phyloP scores from a whole-genome alignment of 2,329 filamentous ascomycete genomes.

The Cephalotrichum gorgonifer region DNA sequence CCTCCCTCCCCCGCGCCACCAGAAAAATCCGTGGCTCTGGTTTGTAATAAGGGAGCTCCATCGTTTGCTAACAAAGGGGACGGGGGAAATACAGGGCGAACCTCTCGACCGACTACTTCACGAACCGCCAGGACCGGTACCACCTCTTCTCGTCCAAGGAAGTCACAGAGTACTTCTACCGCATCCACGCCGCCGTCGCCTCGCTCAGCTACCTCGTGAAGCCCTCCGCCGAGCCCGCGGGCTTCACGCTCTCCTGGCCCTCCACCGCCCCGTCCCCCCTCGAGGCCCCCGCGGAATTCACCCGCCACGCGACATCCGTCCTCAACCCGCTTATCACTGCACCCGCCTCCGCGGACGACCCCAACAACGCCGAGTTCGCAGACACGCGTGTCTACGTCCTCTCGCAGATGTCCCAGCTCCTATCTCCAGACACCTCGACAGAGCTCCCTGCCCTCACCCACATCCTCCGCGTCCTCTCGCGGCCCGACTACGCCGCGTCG shows the following conservation, averaged over 20 bases:
- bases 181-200: constrained; percentile 66
- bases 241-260: constrained; percentile 64
- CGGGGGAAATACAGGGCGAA: constrained; percentile 74
- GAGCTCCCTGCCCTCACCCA: constrained; percentile 74
- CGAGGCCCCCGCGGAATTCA: constrained; percentile 57
- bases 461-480: constrained; percentile 59
- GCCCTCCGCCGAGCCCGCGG: constrained; percentile 43
- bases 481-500: constrained; percentile 52
- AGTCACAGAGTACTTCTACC: constrained; percentile 73
- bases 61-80: background rate
- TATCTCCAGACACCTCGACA: constrained; percentile 71
- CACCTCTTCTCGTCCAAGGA: constrained; percentile 76
- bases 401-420: constrained; percentile 76
- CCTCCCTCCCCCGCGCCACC: too few relatives aligned
- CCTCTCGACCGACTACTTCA: constrained; percentile 88
- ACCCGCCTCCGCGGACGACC: constrained; percentile 10
- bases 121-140: constrained; percentile 88
- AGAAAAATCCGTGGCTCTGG: background rate
- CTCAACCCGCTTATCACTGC: constrained; percentile 55
- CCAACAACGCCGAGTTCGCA: constrained; percentile 12
- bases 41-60: background rate
- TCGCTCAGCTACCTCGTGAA: constrained; percentile 73
- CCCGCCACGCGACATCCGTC: constrained; percentile 54
- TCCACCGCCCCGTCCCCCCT: constrained; percentile 65
- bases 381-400: constrained; percentile 78